These are phyloP conservation scores for Linnemannia exigua DNA, from an alignment of 192 early-diverging fungal genomes.

Conservation along the genomic window DNA sequence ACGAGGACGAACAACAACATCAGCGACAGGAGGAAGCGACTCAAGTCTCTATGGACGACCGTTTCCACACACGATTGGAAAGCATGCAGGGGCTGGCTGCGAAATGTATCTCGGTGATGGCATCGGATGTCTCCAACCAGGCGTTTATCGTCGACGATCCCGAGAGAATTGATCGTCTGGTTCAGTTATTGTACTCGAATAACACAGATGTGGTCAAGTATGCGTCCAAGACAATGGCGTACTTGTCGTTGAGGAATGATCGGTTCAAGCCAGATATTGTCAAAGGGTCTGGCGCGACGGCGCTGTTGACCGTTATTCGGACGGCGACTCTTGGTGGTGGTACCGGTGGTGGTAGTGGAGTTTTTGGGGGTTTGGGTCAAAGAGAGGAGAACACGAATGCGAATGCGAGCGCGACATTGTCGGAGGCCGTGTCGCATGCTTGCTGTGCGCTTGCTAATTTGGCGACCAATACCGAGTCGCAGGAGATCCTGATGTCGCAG, in stretches of 20 bases:
- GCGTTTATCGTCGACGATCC: conserved; percentile 64
- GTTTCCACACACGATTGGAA: conserved; percentile 44
- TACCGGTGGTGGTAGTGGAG: neutral
- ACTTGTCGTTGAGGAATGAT: conserved; percentile 69
- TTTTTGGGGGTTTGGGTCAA: too few species aligned
- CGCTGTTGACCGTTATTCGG: conserved; percentile 21
- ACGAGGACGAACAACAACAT: neutral
- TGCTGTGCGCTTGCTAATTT: conserved; percentile 73
- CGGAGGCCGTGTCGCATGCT: conserved; percentile 62
- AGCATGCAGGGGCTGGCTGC: conserved; percentile 60
- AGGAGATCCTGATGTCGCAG: conserved; percentile 64
- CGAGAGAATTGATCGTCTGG: conserved; percentile 54
- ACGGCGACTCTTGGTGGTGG: neutral
- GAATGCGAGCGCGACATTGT: conserved; percentile 9
- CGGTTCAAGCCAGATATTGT: conserved; percentile 39
- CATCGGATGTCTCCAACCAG: conserved; percentile 60
- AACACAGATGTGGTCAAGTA: conserved; percentile 66
- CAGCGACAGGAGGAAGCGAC: conserved; percentile 18
- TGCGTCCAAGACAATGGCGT: conserved; percentile 69
- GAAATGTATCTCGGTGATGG: conserved; percentile 59
- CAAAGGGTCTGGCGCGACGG: conserved; percentile 24
- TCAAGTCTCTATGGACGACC: conserved; percentile 48
- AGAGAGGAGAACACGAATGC: neutral
- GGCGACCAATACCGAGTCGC: conserved; percentile 68
- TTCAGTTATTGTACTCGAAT: conserved; percentile 57